Evolutionary conservation across 2,329 filamentous ascomycete species (phyloP), one percentile per base, ranked within the genome.

Genomic region (Botrytis medusae): DNA sequence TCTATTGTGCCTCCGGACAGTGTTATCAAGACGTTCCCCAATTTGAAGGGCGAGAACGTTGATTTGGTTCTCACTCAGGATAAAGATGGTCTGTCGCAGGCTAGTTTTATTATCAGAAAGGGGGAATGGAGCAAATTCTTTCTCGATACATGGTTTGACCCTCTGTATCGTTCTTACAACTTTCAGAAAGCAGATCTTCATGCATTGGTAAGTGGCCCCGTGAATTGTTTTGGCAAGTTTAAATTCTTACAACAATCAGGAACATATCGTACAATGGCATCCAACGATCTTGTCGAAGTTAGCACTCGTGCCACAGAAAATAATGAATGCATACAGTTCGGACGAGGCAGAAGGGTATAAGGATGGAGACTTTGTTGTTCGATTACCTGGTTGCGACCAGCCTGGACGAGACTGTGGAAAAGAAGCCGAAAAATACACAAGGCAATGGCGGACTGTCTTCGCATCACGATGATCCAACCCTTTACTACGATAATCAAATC

Each of bases 101-200:
- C 89, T 18, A 97, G 93, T 82, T 92, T 97, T 75, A 85, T 98
- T 22, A 81, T 99, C 20, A 87, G 90, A 75, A 93, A 92, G 74
- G 94, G 95, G 34, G 93, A 96, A 72, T 99, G 95, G 93, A 92
- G 93, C 62, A 92, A 92, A 80, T 99, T 93, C 85, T 93, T 99
- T 80, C 83, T 98, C 29, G 96, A 99, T 81, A 92, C 93, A 1
- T 99, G 96, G 96, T 97, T 96, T 80, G 94, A 98, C 81, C 96
- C 96, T 65, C 85, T 98, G 61, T 99, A 97, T 83, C 88, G 95
- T 76, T 93, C 87, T 77, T 99, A 99, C 84, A 97, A 97, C 81
- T 99, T 99, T 80, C 93, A 97, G 80, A 98, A 97, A 82, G 95
- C 94, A 0, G 96, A 99, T 83, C 89, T 87, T 37, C 95, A 99